A percentile compares a stretch with the other conserved stretches of the same genome.
These are phyloP conservation scores for Curvularia sp. DNA, from an alignment of 2,329 filamentous ascomycete genomes.

Conservation along the genomic window DNA sequence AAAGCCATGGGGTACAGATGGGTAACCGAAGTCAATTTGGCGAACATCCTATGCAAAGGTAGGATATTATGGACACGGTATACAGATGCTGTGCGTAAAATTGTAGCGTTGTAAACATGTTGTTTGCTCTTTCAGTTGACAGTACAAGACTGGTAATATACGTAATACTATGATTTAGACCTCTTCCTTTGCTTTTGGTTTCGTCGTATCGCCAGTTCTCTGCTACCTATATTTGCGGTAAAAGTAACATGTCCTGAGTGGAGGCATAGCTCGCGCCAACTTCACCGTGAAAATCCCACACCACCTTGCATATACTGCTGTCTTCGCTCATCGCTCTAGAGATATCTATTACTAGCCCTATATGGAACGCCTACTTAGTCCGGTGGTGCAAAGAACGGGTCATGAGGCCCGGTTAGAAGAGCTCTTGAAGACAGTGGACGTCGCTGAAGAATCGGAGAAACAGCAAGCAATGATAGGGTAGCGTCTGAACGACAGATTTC, in stretches of 20 bases:
- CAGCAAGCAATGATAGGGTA: too few relatives aligned
- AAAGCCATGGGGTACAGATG: conserved; percentile 23
- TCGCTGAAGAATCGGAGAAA: too few relatives aligned
- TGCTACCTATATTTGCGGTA: neutral
- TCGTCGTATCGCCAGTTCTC: neutral
- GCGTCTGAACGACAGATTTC: too few relatives aligned
- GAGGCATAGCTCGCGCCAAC: too few relatives aligned
- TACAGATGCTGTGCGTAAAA: neutral
- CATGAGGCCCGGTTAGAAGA: too few relatives aligned
- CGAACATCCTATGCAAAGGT: conserved; percentile 16
- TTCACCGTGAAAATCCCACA: too few relatives aligned
- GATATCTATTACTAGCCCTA: too few relatives aligned
- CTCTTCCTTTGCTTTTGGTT: neutral
- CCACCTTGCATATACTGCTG: too few relatives aligned
- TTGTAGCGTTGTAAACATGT: neutral
- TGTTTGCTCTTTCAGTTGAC: neutral
- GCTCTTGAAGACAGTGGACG: too few relatives aligned
- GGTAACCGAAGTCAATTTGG: conserved; percentile 27
- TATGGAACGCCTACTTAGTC: too few relatives aligned
- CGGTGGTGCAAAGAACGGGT: too few relatives aligned
- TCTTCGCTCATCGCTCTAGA: too few relatives aligned
- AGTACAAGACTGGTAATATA: neutral
- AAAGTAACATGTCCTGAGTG: neutral
- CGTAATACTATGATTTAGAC: neutral
- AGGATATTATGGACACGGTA: neutral